A percentile compares a stretch with the other conserved stretches of the same genome.
Evolutionary conservation across 139 green algal species (phyloP).

Genomic region (Eudorina sp.): DNA sequence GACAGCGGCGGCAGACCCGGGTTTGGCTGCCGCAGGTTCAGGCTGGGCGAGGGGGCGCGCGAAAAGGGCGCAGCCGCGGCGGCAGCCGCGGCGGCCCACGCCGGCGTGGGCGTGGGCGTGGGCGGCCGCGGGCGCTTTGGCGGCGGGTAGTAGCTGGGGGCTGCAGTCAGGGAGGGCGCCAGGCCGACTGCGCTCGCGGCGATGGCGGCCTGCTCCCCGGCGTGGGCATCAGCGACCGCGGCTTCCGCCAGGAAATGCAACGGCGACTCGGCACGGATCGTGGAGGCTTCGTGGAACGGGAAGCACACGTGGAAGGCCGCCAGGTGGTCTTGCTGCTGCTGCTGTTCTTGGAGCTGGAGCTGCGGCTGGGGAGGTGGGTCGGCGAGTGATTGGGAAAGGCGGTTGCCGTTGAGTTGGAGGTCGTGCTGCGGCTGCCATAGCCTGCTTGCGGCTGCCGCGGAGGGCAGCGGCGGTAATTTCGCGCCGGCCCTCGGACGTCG

Average conservation of each 20-base stretch:
- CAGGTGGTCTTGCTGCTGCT: constrained; percentile 9
- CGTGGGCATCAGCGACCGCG: constrained; percentile 1
- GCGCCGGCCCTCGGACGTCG: background rate
- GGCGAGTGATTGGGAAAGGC: no score
- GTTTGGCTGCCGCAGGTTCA: no score
- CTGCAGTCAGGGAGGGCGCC: background rate
- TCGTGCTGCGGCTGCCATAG: background rate
- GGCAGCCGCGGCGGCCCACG: background rate
- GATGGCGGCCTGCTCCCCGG: background rate
- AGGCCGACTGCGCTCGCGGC: background rate
- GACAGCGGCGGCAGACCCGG: background rate
- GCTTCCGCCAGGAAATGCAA: constrained; percentile 32
- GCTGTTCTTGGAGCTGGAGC: background rate
- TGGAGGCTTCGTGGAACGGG: background rate
- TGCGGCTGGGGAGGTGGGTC: no score
- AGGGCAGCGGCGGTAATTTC: background rate
- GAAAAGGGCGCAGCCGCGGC: no score
- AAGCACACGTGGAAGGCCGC: background rate
- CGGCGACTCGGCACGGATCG: background rate
- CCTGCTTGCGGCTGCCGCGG: background rate
- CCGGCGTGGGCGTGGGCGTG: background rate
- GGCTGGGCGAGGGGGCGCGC: background rate
- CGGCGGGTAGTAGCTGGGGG: background rate
- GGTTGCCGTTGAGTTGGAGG: background rate
- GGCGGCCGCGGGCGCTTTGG: background rate